phyloP scores from a whole-genome alignment of 768 basidiomycete genomes.

The Lactarius pseudohatsudake region DNA sequence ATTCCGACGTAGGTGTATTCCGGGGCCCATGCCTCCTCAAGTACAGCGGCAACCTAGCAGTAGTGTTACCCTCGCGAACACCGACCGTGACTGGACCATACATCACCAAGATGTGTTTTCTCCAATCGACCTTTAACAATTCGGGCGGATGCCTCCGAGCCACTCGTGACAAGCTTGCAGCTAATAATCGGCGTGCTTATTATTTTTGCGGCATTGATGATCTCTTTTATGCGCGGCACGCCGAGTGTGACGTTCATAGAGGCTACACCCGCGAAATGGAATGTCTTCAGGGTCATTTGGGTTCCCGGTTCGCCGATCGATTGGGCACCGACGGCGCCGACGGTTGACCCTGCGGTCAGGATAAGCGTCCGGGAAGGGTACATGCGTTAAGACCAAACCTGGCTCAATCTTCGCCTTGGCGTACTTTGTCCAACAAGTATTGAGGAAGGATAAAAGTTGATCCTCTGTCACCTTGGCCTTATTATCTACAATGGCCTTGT shows the following conservation, averaged over 20 bases:
- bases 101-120: constrained; percentile 92
- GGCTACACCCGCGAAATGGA: constrained; percentile 99
- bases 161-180: constrained; percentile 81
- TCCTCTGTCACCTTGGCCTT: constrained; percentile 82
- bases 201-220: constrained; percentile 97
- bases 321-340: constrained; percentile 97
- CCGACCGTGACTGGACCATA: constrained; percentile 40
- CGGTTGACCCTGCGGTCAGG: constrained; percentile 76
- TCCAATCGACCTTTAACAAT: constrained; percentile 97
- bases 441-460: constrained; percentile 77
- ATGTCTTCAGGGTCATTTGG: constrained; percentile 99
- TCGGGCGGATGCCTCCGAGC: constrained; percentile 91
- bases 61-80: constrained; percentile 5
- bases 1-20: constrained; percentile 92
- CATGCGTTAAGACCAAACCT: constrained; percentile 43
- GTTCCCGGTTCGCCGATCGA: constrained; percentile 99
- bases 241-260: constrained; percentile 99
- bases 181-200: constrained; percentile 99
- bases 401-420: constrained; percentile 97
- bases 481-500: constrained; percentile 82
- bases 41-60: constrained; percentile 76
- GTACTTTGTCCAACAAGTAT: constrained; percentile 89
- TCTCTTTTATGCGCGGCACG: constrained; percentile 99
- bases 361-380: not conserved
- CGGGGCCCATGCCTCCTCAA: constrained; percentile 96